A percentile compares a stretch with the other conserved stretches of the same genome.
These are phyloP conservation scores for Macadamia integrifolia DNA, from an alignment of 164 flowering plant genomes.

Conservation along the genomic window DNA sequence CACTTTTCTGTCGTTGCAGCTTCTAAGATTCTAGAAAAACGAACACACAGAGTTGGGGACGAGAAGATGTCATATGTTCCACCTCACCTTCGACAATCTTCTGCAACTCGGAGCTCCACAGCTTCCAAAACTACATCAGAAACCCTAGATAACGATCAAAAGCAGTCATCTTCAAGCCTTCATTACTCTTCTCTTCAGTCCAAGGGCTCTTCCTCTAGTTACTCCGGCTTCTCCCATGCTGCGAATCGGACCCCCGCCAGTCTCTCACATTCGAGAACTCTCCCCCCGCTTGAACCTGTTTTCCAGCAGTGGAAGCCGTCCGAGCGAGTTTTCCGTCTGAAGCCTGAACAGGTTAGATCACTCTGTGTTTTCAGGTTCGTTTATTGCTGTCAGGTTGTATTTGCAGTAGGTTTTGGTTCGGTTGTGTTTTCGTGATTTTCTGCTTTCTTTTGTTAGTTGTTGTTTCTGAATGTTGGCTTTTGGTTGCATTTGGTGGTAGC, in stretches of 20 bases:
- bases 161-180: slow-evolving; percentile 7
- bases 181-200: slow-evolving; percentile 2
- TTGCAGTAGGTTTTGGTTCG: background rate
- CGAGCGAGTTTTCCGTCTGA: slow-evolving; percentile 29
- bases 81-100: background rate
- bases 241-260: slow-evolving; percentile 19
- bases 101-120: slow-evolving; percentile 5
- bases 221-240: slow-evolving; percentile 9
- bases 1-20: too few relatives aligned
- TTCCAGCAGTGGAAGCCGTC: slow-evolving; percentile 39
- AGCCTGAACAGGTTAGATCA: slow-evolving; percentile 29
- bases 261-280: slow-evolving; percentile 7
- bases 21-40: too few relatives aligned
- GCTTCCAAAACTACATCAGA: slow-evolving; percentile 6
- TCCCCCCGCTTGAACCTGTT: slow-evolving; percentile 24
- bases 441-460: too few relatives aligned
- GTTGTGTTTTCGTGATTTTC: too few relatives aligned
- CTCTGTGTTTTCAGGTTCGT: background rate
- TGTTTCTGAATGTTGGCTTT: too few relatives aligned
- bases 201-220: slow-evolving; percentile 9
- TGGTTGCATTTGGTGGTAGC: too few relatives aligned
- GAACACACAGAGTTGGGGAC: too few relatives aligned
- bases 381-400: background rate
- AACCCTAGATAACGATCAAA: slow-evolving; percentile 16
- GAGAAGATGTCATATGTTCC: too few relatives aligned